Percentiles rank a stretch among this genome's conserved stretches.
phyloP scores from a whole-genome alignment of 2,329 filamentous ascomycete genomes.

The Claviceps arundinis region DNA sequence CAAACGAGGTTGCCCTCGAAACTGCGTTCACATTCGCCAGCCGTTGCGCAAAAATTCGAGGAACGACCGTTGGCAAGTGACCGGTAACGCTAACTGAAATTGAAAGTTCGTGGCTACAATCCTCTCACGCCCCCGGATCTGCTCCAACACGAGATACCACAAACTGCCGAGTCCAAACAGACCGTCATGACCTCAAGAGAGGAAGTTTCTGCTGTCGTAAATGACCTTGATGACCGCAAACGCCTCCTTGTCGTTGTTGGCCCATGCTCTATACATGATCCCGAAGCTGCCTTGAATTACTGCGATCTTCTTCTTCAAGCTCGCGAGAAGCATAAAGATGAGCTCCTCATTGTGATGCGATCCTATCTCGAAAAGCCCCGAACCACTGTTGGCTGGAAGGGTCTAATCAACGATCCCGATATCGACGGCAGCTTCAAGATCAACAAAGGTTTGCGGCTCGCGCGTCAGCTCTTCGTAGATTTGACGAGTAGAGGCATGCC shows the following conservation, averaged over 20 bases:
- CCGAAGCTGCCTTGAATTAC: slow-evolving; percentile 77
- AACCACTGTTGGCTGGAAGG: slow-evolving; percentile 98
- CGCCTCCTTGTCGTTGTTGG: slow-evolving; percentile 86
- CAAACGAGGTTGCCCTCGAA: background rate
- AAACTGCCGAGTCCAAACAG: slow-evolving; percentile 42
- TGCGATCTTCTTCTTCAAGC: slow-evolving; percentile 63
- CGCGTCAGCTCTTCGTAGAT: slow-evolving; percentile 86
- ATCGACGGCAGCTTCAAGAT: slow-evolving; percentile 97
- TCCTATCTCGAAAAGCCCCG: slow-evolving; percentile 98
- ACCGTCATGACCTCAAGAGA: slow-evolving; percentile 60
- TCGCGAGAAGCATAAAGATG: slow-evolving; percentile 64
- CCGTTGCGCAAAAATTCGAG: background rate
- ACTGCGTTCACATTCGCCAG: background rate
- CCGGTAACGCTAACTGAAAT: background rate
- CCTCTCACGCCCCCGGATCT: slow-evolving; percentile 86
- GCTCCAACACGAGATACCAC: slow-evolving; percentile 81
- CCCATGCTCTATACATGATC: slow-evolving; percentile 96
- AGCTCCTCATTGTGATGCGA: slow-evolving; percentile 87
- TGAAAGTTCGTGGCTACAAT: slow-evolving; percentile 72
- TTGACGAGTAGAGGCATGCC: slow-evolving; percentile 80
- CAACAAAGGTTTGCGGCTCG: slow-evolving; percentile 91
- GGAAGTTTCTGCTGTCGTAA: slow-evolving; percentile 60
- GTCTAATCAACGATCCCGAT: slow-evolving; percentile 96
- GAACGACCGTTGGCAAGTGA: background rate
- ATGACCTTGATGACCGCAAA: slow-evolving; percentile 64